A percentile compares a stretch with the other conserved stretches of the same genome.
Evolutionary conservation across 495 filamentous ascomycete genomes (phyloP).

Genomic region (Bryoglossum gracile): DNA sequence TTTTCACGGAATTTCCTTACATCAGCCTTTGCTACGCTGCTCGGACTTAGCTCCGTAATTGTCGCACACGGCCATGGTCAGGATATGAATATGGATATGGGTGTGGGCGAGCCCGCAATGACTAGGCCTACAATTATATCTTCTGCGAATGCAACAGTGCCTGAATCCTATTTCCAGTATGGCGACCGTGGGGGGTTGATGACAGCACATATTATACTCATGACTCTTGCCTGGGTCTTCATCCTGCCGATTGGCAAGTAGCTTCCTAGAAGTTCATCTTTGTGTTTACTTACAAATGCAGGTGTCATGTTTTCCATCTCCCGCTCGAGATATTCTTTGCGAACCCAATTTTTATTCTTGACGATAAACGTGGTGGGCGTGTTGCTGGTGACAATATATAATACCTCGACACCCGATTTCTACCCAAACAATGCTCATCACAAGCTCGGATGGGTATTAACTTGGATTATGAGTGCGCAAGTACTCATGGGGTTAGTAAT

Average conservation of each 20-base stretch:
- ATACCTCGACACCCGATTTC: constrained; percentile 75
- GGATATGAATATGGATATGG: constrained; percentile 42
- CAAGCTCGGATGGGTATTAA: constrained; percentile 82
- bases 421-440: constrained; percentile 86
- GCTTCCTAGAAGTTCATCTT: background rate
- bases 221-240: constrained; percentile 77
- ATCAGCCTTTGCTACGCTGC: constrained; percentile 23
- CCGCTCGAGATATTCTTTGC: constrained; percentile 65
- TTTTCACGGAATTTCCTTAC: constrained; percentile 3
- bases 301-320: constrained; percentile 81
- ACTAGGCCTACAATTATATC: constrained; percentile 28
- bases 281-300: constrained; percentile 25
- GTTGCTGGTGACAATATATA: constrained; percentile 69
- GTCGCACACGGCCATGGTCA: constrained; percentile 38
- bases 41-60: constrained; percentile 30
- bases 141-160: constrained; percentile 9
- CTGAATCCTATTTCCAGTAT: constrained; percentile 64
- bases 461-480: constrained; percentile 63
- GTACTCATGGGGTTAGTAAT: constrained; percentile 58
- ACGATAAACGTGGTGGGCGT: constrained; percentile 63
- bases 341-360: constrained; percentile 71
- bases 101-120: constrained; percentile 35
- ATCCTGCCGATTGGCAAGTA: constrained; percentile 72
- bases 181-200: constrained; percentile 59
- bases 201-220: constrained; percentile 69